These are phyloP conservation scores for Mycena belliarum DNA, from an alignment of 768 basidiomycete genomes.

Conservation along the genomic window DNA sequence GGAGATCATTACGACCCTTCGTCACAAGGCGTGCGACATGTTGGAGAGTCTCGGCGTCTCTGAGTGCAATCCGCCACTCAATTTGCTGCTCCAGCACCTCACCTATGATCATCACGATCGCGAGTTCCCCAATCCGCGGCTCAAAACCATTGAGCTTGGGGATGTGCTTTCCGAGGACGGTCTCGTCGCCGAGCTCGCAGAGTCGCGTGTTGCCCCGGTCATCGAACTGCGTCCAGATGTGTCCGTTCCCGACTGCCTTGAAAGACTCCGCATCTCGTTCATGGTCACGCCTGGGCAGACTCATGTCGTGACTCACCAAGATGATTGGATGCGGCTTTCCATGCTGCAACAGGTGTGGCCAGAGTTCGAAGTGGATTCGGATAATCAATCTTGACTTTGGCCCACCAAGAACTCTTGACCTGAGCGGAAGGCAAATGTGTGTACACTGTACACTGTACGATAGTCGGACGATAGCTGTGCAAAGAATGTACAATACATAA, in stretches of 20 bases:
- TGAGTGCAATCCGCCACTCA: not conserved
- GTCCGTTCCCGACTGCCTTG: not conserved
- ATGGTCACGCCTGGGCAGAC: not conserved
- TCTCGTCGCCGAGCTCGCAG: not conserved
- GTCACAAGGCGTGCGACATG: not conserved
- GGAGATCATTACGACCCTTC: constrained; percentile 2
- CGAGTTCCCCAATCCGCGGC: not conserved
- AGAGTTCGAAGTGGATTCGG: not conserved
- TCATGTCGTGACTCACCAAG: not conserved
- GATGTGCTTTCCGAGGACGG: not conserved
- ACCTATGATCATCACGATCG: not conserved
- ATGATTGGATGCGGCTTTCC: not conserved
- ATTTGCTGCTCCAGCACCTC: constrained; percentile 4
- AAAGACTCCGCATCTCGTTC: not conserved
- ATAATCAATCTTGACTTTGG: too few relatives aligned
- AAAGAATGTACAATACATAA: too few relatives aligned
- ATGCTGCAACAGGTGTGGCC: not conserved
- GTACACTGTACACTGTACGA: too few relatives aligned
- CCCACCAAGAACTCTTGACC: too few relatives aligned
- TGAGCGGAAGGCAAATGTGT: too few relatives aligned
- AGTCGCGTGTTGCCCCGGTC: constrained; percentile 1
- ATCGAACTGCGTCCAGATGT: not conserved
- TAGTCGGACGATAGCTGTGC: too few relatives aligned
- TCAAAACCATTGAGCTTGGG: not conserved
- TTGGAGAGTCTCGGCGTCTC: not conserved